Evolutionary conservation across 2,329 filamentous ascomycete genomes (phyloP), one percentile per base, ranked within the genome.

Genomic region (Epicoccum nigrum): DNA sequence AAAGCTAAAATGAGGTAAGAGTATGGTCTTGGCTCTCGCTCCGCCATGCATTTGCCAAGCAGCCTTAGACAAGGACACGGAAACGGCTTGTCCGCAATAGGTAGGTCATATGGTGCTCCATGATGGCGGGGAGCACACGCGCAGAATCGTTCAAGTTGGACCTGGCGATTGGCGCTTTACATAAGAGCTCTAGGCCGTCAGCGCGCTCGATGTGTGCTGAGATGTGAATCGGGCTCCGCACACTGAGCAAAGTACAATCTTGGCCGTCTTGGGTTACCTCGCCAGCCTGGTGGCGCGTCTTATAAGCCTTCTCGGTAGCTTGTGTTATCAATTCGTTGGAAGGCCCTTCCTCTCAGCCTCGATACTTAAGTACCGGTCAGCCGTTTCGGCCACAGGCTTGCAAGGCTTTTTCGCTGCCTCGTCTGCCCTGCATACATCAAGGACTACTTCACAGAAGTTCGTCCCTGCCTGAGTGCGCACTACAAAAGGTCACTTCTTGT

Each of bases 261-360:
- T 63, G 62, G 62, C 56, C 55, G 56, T 55, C 58, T 59, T 63
- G 55, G 60, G 54, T 58, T 63, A 61, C 58, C 28, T 53, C 32
- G 34, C 48, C 46, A 44, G 37, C 45, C 44, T 32, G 28, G 52
- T 55, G 48, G 56, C 50, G 45, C 45, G 28, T 42, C 28, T 30
- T 56, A 39, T 51, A 52, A 59, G 58, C 54, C 51, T 55, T 48
- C 42, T 44, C 50, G 44, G 38, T 52, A 54, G 51, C 57, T 58
- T 54, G 51, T 58, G 54, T 56, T 62, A 58, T 59, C 56, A 42
- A 15, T 42, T 23, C 15, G 48, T 42, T 31, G 20, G 47, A 45
- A 49, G 17, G 35, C 37, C 48, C 45, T 30, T 44, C 49, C 54
- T 51, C n/a, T 41, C 54, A 51, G 53, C 55, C 56, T 62, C 41